Base-by-base conservation (phyloP, 768 basidiomycete species). In the Leccinum arenicola region DNA sequence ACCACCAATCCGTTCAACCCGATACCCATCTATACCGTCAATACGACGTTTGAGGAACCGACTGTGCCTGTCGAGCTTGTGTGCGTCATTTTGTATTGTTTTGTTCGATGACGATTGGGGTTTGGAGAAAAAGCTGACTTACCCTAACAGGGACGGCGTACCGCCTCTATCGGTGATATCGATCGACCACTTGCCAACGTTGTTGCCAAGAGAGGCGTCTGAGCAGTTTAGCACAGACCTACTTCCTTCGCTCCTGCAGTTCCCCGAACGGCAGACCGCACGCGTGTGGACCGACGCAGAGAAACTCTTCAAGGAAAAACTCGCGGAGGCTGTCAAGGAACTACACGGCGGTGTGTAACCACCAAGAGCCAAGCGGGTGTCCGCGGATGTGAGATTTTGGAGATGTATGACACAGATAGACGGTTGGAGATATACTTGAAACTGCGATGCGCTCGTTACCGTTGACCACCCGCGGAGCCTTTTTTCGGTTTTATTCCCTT, bases 1-100 rank as follows among this genome's bases (percentile, higher is more conserved):
- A 98, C 96, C 23, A 98, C 95, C 55, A 99, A 99, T 74, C 95
- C 97, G 15, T 89, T 89, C 82, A 99, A 98, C 74, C 97, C 97
- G 1, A 90, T 98, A 64, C 97, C 97, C 9, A 88, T 99, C 61
- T 99, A 99, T 77, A 79, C 70, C 56, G 82, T 95, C 76, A 98
- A 97, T 76, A 98, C 96, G 21, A 95, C 93, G 0, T 98, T 98
- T 73, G 83, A 87, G 50, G 82, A 91, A 58, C 97, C 97, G 17
- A 97, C 95, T 3, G 92, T 98, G 43, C 80, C 87, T 59, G 94
- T 95, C 40, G 84, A 86, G 50, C 84, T 92, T 66, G 86, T 83
- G 89, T 93, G 66, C 76, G 89, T 80, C 35, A 6, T 17, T 50
- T 10, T 31, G 25, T 11, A 3, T 27, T 8, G 1, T n/a, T 10